These are phyloP conservation scores for Moesziomyces parantarcticus DNA, from an alignment of 1,284 basidiomycete species.

Conservation along the genomic window DNA sequence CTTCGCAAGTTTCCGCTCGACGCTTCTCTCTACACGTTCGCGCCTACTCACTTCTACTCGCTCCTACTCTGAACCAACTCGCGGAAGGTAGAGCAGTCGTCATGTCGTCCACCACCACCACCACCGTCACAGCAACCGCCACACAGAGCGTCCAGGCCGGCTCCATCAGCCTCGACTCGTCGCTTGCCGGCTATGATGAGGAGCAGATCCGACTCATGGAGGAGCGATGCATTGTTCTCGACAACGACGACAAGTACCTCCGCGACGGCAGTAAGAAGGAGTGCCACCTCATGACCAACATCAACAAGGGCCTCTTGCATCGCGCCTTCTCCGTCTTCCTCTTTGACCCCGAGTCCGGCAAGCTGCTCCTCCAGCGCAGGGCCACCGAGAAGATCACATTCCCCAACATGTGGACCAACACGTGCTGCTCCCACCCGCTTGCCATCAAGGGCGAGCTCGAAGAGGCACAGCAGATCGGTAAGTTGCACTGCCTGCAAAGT, in stretches of 20 bases:
- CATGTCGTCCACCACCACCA: constrained; percentile 35
- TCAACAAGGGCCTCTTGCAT: constrained; percentile 91
- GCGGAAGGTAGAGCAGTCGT: not conserved
- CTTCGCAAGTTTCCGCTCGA: not conserved
- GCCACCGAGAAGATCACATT: constrained; percentile 99
- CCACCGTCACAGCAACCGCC: constrained; percentile 27
- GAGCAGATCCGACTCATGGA: constrained; percentile 85
- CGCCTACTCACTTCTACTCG: too few relatives aligned
- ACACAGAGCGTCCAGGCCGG: constrained; percentile 14
- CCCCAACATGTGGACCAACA: constrained; percentile 99
- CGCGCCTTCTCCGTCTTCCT: constrained; percentile 98
- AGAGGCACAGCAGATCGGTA: constrained; percentile 74
- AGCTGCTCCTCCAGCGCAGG: constrained; percentile 92
- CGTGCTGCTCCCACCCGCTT: constrained; percentile 97
- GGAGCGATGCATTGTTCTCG: constrained; percentile 94
- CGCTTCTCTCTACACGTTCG: too few relatives aligned
- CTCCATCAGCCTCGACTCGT: constrained; percentile 41
- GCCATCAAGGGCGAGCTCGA: constrained; percentile 79
- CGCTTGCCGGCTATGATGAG: constrained; percentile 67
- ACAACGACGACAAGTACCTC: constrained; percentile 81
- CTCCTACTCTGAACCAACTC: not conserved
- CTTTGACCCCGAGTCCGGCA: constrained; percentile 92
- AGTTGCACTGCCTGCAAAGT: constrained; percentile 1
- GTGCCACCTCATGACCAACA: constrained; percentile 99
- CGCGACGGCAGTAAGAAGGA: constrained; percentile 83